Evolutionary conservation across 2,329 filamentous ascomycete species (phyloP), one percentile per base, ranked within the genome.

Genomic region (Aspergillus tamarii): DNA sequence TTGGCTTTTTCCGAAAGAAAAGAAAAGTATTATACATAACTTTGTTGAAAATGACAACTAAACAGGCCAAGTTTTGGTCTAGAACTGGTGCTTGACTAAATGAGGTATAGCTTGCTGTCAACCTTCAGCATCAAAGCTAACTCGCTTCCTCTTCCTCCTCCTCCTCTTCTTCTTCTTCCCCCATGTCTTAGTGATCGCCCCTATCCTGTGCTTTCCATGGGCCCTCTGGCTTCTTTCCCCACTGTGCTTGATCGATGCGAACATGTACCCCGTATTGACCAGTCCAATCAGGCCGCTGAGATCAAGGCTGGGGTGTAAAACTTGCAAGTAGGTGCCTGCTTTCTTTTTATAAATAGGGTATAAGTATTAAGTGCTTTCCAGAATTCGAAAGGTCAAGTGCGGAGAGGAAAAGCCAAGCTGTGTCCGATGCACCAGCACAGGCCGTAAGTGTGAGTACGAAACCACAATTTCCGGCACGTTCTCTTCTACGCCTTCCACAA

Each of bases 401-500:
- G 76, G 75, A 39, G 73, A 78, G 60, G 70, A 74, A 60, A 76
- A 73, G 54, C 76, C 75, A 7, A 62, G 59, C 19, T 78, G 76
- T 62, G 23, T 70, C 1, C 70, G 72, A 53, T 78, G 76, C 60
- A 69, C 67, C 12, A 73, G 69, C 32, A 74, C 72, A 23, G 71
- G 72, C 50, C 73, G 72, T 55, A 73, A 70, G 36, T 78, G 76
- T 61, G 74, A 77, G 26, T 78, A 78, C 52, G 64, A 70, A 58
- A 56, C 53, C 45, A 61, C 54, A 28, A 21, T 32, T 26, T 58
- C 62, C 4, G 21, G n/a, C 21, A 43, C 36, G 11, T 56, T 32
- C 21, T 28, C 60, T 28, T 54, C 50, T 16, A 53, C 62, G 4
- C 36, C 41, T 48, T 53, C 34, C 14, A 26, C 50, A 14, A 52